Evolutionary conservation across 2,329 filamentous ascomycete species (phyloP).

Genomic region (Sordariomycetes sp.): DNA sequence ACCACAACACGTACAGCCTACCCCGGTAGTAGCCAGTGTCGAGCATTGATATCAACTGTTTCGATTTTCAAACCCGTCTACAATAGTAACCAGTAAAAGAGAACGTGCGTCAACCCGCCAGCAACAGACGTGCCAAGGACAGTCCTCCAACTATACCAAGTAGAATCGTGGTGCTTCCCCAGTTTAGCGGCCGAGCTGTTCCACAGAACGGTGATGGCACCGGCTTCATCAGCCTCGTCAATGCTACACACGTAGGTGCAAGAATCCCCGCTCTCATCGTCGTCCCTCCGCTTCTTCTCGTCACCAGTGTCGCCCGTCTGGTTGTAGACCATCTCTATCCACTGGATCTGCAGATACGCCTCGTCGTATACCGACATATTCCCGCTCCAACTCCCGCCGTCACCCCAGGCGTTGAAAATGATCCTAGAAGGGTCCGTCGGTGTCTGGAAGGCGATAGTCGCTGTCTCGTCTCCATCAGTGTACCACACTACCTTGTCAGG

Average conservation of each 20-base stretch:
- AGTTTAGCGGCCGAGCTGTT: constrained; percentile 5
- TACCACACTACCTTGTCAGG: constrained; percentile 45
- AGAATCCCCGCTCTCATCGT: constrained; percentile 2
- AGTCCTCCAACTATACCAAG: too few species aligned
- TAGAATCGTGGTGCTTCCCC: too few species aligned
- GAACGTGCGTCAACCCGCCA: too few species aligned
- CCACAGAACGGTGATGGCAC: constrained; percentile 2
- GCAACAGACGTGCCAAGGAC: too few species aligned
- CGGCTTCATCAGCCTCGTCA: constrained; percentile 17
- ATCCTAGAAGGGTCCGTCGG: constrained; percentile 42
- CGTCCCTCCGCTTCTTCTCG: constrained; percentile 6
- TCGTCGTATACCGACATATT: constrained; percentile 41
- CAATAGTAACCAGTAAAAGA: too few species aligned
- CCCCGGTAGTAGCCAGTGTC: too few species aligned
- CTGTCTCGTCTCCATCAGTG: constrained; percentile 38
- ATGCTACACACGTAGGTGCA: constrained; percentile 22
- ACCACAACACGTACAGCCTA: too few species aligned
- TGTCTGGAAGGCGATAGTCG: constrained; percentile 44
- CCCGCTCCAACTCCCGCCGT: constrained; percentile 50
- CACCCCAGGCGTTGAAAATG: constrained; percentile 52
- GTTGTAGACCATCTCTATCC: constrained; percentile 53
- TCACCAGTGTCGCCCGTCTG: constrained; percentile 13
- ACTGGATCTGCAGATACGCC: constrained; percentile 51
- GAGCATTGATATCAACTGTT: too few species aligned
- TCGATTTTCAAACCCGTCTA: too few species aligned